Base-by-base conservation (phyloP, 2,329 filamentous ascomycete species). In the Colletotrichum sp. region DNA sequence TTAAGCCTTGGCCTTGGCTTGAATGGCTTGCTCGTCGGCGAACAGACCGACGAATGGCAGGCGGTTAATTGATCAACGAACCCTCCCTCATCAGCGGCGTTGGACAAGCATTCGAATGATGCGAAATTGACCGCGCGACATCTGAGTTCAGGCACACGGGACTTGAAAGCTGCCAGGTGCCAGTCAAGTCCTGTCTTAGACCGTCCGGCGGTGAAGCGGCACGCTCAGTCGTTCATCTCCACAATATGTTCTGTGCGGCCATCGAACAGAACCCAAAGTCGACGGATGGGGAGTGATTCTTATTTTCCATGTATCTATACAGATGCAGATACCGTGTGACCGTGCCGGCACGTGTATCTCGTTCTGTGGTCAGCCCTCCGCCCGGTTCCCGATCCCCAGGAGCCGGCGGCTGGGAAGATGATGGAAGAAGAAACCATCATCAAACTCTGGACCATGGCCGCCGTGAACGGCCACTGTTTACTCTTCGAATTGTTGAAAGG, bases 211-310 rank as follows among this genome's bases (percentile, higher is more conserved):
- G 73, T 75, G 73, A 75, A 73, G 69, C 73, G 63, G 70, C 55
- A 68, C 57, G 73, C 69, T 73, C 57, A 75, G 73, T 75, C 28
- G 34, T 68, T 75, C 73, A 75, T 75, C 70, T 75, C 69, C 73
- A 73, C 73, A 75, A 68, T 65, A 63, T 36, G 70, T 64, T 68
- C 70, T 34, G 73, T 68, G 73, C 57, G 44, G 64, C 59, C 59
- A 62, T 65, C 30, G 59, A 28, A 66, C 44, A 71, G 68, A 36
- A 48, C 26, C 68, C n/a, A 62, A 63, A 75, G 63, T 36, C 68
- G 57, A 52, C 30, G 36, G 36, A 52, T 28, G 36, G 34, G 57
- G 36, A 63, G 26, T 39, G 28, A 48, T 72, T 68, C 57, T 52
- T 48, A 57, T 68, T 72, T 62, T 34, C 26, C 39, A 48, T 62